Evolutionary conservation across 441 rosid species (phyloP).

Genomic region (Adansonia grandidieri): DNA sequence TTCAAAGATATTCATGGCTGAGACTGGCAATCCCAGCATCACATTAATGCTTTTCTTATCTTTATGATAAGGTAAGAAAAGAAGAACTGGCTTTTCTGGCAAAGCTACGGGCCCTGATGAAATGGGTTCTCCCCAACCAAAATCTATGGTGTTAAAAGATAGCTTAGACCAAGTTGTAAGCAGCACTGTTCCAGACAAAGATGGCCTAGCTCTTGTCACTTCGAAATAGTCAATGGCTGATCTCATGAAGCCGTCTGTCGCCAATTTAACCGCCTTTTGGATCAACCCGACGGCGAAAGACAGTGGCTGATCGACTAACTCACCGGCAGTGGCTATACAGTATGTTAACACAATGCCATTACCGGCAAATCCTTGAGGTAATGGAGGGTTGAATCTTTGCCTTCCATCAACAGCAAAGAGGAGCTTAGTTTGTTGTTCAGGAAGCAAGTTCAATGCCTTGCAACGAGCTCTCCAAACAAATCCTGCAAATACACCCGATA

Average conservation of each 20-base stretch:
- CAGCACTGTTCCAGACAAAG: conserved; percentile 65
- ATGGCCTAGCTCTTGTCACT: conserved; percentile 72
- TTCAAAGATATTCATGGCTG: conserved; percentile 72
- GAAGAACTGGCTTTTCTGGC: conserved; percentile 79
- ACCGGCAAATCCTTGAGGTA: conserved; percentile 68
- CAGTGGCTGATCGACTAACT: conserved; percentile 51
- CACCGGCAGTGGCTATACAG: conserved; percentile 62
- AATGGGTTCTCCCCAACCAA: conserved; percentile 84
- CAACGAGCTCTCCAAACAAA: conserved; percentile 79
- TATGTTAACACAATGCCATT: conserved; percentile 75
- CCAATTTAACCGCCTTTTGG: conserved; percentile 61
- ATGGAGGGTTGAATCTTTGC: conserved; percentile 57
- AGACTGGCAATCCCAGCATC: conserved; percentile 72
- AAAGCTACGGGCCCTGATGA: conserved; percentile 76
- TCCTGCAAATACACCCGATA: too few relatives aligned
- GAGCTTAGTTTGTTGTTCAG: conserved; percentile 69
- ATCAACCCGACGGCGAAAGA: conserved; percentile 58
- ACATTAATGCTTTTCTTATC: conserved; percentile 67
- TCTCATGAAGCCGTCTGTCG: conserved; percentile 66
- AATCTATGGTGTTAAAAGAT: conserved; percentile 67
- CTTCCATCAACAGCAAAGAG: conserved; percentile 84
- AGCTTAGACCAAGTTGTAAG: conserved; percentile 88
- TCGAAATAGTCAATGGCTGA: conserved; percentile 86
- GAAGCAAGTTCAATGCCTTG: conserved; percentile 55
- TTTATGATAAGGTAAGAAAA: conserved; percentile 67